Percentiles rank a stretch among this genome's conserved stretches.
Evolutionary conservation across 2,329 filamentous ascomycete genomes (phyloP).

Genomic region (Fusarium torreyae): DNA sequence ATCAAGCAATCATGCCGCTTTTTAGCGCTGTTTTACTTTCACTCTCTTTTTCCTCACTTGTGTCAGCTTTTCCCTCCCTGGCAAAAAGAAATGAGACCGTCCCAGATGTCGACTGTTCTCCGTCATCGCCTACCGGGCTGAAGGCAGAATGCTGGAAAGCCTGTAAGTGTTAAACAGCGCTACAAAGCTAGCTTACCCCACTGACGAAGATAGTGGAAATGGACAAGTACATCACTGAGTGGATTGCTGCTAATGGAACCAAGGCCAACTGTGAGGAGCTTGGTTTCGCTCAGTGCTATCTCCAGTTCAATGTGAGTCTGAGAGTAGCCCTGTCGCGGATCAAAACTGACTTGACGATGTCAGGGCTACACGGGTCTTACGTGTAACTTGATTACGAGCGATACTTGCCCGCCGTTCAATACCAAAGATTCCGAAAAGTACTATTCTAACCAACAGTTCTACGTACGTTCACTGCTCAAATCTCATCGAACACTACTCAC

Average conservation of each 20-base stretch:
- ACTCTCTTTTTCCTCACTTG: conserved; percentile 11
- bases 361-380: conserved; percentile 27
- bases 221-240: conserved; percentile 33
- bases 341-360: fast-evolving
- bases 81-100: background rate
- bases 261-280: conserved; percentile 19
- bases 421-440: conserved; percentile 25
- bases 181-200: no score
- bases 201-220: conserved; percentile 19
- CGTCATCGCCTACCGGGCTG: conserved; percentile 13
- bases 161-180: background rate
- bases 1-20: conserved; percentile 18
- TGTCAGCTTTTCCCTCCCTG: conserved; percentile 13
- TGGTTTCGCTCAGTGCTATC: conserved; percentile 27
- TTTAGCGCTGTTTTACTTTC: conserved; percentile 9
- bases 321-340: fast-evolving
- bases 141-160: conserved; percentile 32
- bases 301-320: conserved; percentile 18
- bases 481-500: fast-evolving
- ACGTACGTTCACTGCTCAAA: background rate
- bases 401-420: conserved; percentile 26
- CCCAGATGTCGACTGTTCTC: conserved; percentile 20
- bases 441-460: conserved; percentile 30
- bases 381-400: conserved; percentile 27
- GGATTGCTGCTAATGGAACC: conserved; percentile 22